Evolutionary conservation across 2,329 filamentous ascomycete genomes (phyloP).

Genomic region (Plectosphaerella plurivora): DNA sequence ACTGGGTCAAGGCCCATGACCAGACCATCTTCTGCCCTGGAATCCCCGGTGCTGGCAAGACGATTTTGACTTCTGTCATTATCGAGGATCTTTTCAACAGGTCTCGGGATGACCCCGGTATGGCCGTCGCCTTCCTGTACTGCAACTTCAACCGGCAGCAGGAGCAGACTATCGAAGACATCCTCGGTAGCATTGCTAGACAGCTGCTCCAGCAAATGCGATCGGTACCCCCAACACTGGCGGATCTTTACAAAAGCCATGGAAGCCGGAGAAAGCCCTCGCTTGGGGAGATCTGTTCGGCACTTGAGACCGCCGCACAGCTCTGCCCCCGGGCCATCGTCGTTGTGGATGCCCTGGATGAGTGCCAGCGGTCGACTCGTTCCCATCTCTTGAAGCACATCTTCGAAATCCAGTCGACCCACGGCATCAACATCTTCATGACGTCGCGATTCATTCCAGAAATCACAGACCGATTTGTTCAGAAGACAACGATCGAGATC

Average conservation of each 20-base stretch:
- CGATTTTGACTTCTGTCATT: slow-evolving; percentile 13
- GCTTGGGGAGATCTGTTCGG: neutral
- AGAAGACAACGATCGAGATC: slow-evolving; percentile 1
- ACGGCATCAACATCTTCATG: neutral
- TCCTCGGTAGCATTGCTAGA: slow-evolving; percentile 24
- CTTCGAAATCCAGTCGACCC: neutral
- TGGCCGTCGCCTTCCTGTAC: slow-evolving; percentile 25
- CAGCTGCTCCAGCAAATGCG: slow-evolving; percentile 21
- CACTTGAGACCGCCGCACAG: fast-evolving
- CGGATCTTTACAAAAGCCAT: slow-evolving; percentile 17
- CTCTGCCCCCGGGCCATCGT: fast-evolving
- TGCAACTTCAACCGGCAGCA: slow-evolving; percentile 22
- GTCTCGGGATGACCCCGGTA: slow-evolving; percentile 5
- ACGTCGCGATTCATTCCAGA: fast-evolving
- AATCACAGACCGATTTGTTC: neutral
- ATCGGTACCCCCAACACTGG: slow-evolving; percentile 20
- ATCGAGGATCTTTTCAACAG: slow-evolving; percentile 10
- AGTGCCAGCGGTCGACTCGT: neutral
- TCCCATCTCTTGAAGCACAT: neutral
- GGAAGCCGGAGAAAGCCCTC: neutral
- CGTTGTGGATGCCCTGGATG: neutral
- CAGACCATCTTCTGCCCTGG: slow-evolving; percentile 36
- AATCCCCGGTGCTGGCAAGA: slow-evolving; percentile 41
- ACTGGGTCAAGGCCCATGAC: slow-evolving; percentile 15
- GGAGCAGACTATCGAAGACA: slow-evolving; percentile 15